Conservation (phyloP, 805 yeast genomes). For the Spathaspora girioi region DNA sequence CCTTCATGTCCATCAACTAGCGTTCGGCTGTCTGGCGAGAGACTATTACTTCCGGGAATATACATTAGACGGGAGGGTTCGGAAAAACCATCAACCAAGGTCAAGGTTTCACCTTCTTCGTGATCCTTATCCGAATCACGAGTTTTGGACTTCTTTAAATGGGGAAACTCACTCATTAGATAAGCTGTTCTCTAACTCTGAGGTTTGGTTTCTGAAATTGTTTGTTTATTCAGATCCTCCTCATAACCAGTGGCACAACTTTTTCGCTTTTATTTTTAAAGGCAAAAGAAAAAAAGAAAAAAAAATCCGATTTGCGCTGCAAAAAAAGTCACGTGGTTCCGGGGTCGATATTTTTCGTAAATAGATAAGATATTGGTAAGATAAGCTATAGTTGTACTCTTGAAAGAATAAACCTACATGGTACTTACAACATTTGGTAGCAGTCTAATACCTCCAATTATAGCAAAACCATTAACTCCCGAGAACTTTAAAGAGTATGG, state of each 20-base stretch:
- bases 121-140: not conserved
- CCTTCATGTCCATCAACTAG: slow-evolving; percentile 26
- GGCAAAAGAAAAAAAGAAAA: not conserved
- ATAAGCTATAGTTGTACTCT: not conserved
- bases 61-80: slow-evolving; percentile 22
- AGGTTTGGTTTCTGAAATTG: not conserved
- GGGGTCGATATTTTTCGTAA: not conserved
- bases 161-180: slow-evolving; percentile 1
- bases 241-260: not conserved
- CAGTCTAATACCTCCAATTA: slow-evolving; percentile 15
- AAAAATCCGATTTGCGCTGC: not conserved
- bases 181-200: not conserved
- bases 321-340: not conserved
- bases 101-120: slow-evolving; percentile 8
- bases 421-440: slow-evolving; percentile 35
- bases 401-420: slow-evolving; percentile 20
- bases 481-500: slow-evolving; percentile 67
- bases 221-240: not conserved
- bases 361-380: not conserved
- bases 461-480: slow-evolving; percentile 64
- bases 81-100: slow-evolving; percentile 3
- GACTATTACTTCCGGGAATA: slow-evolving; percentile 29
- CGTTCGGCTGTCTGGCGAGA: slow-evolving; percentile 23
- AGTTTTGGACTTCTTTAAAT: not conserved
- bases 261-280: not conserved